These are phyloP conservation scores for Exophiala sp. DNA, from an alignment of 2,329 filamentous ascomycete species.

Conservation along the genomic window DNA sequence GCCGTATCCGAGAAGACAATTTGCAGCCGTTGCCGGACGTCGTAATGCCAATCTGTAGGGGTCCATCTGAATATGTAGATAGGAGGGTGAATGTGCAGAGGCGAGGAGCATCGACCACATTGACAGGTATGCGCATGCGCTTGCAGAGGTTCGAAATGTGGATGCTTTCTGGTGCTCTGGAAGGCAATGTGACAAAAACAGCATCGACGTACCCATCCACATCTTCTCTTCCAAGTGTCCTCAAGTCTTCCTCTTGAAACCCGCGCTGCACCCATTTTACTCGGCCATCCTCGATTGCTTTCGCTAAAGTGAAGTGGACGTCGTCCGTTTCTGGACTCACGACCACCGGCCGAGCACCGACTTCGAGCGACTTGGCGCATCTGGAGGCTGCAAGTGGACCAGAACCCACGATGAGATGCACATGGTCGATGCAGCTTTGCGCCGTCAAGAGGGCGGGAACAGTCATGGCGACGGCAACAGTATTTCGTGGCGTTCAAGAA, in stretches of 20 bases:
- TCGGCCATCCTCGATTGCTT: constrained; percentile 42
- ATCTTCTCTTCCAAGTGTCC: constrained; percentile 72
- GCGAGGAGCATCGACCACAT: constrained; percentile 80
- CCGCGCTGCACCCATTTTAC: constrained; percentile 42
- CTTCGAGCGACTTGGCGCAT: constrained; percentile 73
- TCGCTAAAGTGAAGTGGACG: constrained; percentile 55
- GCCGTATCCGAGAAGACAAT: constrained; percentile 79
- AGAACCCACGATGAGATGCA: constrained; percentile 78
- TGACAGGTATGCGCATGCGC: constrained; percentile 80
- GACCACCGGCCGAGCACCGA: constrained; percentile 76
- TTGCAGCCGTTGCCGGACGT: constrained; percentile 95
- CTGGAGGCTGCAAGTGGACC: constrained; percentile 84
- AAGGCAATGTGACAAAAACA: constrained; percentile 75
- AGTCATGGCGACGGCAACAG: constrained; percentile 7
- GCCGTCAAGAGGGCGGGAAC: constrained; percentile 37
- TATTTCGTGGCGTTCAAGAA: not conserved
- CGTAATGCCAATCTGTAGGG: constrained; percentile 90
- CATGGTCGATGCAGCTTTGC: constrained; percentile 38
- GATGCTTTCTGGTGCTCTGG: constrained; percentile 47
- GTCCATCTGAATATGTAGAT: constrained; percentile 83
- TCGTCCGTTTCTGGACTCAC: constrained; percentile 66
- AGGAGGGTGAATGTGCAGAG: constrained; percentile 89
- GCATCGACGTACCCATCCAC: constrained; percentile 78
- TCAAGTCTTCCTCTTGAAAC: constrained; percentile 70
- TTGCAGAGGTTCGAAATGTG: constrained; percentile 73